Percentiles rank a stretch among this genome's conserved stretches.
These are phyloP conservation scores for Penicillium sp. DNA, from an alignment of 2,329 filamentous ascomycete species.

Conservation along the genomic window DNA sequence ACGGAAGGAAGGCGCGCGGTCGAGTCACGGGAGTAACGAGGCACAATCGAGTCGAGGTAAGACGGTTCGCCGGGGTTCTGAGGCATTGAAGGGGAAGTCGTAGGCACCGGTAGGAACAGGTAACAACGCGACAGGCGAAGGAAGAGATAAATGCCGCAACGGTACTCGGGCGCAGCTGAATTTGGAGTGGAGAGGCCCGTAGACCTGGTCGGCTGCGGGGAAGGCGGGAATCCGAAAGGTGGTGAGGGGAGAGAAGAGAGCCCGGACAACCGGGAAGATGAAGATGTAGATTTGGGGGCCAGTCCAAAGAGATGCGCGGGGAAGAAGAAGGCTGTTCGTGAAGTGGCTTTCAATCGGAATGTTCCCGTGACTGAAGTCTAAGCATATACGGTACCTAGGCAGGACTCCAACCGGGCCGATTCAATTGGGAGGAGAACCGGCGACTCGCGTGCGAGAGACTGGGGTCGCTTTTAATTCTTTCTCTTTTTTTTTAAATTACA, in stretches of 20 bases:
- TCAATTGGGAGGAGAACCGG: slow-evolving; percentile 7
- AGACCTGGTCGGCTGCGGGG: slow-evolving; percentile 22
- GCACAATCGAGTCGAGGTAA: slow-evolving; percentile 22
- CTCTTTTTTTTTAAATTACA: background rate
- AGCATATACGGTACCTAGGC: slow-evolving; percentile 5
- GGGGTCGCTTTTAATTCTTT: slow-evolving; percentile 1
- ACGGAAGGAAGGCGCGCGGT: slow-evolving; percentile 12
- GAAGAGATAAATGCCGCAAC: slow-evolving; percentile 25
- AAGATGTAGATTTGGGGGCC: slow-evolving; percentile 1
- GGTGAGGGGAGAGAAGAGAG: background rate
- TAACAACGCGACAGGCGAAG: slow-evolving; percentile 14
- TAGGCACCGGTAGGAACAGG: background rate
- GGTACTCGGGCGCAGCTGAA: slow-evolving; percentile 19
- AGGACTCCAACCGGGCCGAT: slow-evolving; percentile 22
- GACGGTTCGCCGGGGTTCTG: slow-evolving; percentile 11
- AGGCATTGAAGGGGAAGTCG: slow-evolving; percentile 23
- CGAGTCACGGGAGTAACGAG: slow-evolving; percentile 23
- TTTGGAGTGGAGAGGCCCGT: slow-evolving; percentile 24
- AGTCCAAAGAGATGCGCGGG: background rate
- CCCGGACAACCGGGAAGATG: background rate
- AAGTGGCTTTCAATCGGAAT: slow-evolving; percentile 11
- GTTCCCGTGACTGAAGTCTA: slow-evolving; percentile 27
- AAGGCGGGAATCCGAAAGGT: slow-evolving; percentile 12
- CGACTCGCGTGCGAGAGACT: slow-evolving; percentile 3
- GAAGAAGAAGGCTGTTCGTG: slow-evolving; percentile 1